These are phyloP conservation scores for Trichophyton rubrum DNA, from an alignment of 2,329 filamentous ascomycete species.

Conservation along the genomic window DNA sequence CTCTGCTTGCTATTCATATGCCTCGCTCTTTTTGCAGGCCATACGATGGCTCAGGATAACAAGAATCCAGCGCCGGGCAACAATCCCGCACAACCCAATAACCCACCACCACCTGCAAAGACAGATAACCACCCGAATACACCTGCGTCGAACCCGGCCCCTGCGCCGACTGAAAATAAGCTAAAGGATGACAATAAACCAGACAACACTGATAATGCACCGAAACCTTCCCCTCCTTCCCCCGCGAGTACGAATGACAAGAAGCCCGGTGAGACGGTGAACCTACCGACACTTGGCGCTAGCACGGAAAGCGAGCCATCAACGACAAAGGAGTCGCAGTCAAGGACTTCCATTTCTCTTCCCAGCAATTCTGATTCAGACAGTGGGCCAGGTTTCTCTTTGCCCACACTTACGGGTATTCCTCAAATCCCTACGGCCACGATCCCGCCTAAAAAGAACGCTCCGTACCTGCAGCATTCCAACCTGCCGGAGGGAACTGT, in stretches of 20 bases:
- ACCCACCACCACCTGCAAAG: not conserved
- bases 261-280: constrained; percentile 14
- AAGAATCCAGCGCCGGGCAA: not conserved
- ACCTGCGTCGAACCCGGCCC: constrained; percentile 15
- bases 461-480: constrained; percentile 85
- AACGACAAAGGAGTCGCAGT: constrained; percentile 13
- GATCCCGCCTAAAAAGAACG: constrained; percentile 70
- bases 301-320: constrained; percentile 17
- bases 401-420: constrained; percentile 45
- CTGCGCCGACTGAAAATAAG: constrained; percentile 6
- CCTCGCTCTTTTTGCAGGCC: constrained; percentile 6
- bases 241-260: constrained; percentile 8
- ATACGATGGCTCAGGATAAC: constrained; percentile 9
- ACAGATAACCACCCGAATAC: constrained; percentile 3
- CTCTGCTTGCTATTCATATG: constrained; percentile 8
- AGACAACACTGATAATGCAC: constrained; percentile 13
- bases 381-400: constrained; percentile 13
- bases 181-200: constrained; percentile 10
- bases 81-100: not conserved
- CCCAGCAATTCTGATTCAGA: constrained; percentile 12
- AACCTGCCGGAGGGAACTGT: constrained; percentile 81
- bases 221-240: constrained; percentile 12
- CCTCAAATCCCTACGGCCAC: constrained; percentile 57
- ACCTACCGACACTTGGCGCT: constrained; percentile 10
- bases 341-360: constrained; percentile 1